These are phyloP conservation scores for Neofusicoccum parvum DNA, from an alignment of 2,329 filamentous ascomycete genomes.

Conservation along the genomic window DNA sequence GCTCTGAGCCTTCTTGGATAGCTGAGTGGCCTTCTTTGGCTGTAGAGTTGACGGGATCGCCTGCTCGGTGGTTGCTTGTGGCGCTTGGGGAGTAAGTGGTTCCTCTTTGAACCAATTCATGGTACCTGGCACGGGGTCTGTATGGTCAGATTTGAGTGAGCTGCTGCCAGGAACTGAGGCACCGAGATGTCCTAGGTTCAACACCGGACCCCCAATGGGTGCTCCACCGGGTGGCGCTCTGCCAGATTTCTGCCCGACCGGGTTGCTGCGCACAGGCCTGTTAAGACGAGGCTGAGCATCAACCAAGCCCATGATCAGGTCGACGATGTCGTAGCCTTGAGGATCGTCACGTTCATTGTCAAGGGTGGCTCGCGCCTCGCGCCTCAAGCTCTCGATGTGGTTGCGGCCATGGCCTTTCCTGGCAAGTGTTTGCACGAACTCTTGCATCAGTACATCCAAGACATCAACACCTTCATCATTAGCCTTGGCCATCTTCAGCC, in stretches of 20 bases:
- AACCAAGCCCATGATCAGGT: conserved; percentile 32
- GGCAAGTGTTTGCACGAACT: conserved; percentile 27
- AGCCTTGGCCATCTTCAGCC: conserved; percentile 32
- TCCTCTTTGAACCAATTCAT: too few species aligned
- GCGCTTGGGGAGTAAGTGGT: too few species aligned
- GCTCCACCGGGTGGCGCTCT: background rate
- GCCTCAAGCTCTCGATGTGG: conserved; percentile 27
- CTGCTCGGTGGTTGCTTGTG: too few species aligned
- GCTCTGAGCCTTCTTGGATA: too few species aligned
- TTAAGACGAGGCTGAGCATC: background rate
- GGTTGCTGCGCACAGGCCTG: background rate
- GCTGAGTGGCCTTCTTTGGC: too few species aligned
- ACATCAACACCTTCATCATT: conserved; percentile 33
- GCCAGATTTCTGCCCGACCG: too few species aligned
- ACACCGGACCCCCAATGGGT: too few species aligned
- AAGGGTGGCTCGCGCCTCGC: conserved; percentile 24
- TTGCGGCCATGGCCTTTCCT: conserved; percentile 27
- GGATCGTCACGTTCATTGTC: conserved; percentile 27
- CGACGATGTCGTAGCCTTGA: conserved; percentile 31
- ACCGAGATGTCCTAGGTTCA: too few species aligned
- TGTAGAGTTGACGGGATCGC: too few species aligned
- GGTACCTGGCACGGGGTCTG: too few species aligned
- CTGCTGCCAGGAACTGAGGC: too few species aligned
- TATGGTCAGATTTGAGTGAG: too few species aligned
- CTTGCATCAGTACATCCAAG: conserved; percentile 30